Conservation (phyloP, 768 basidiomycete species). For the Pleurotus sapidus region DNA sequence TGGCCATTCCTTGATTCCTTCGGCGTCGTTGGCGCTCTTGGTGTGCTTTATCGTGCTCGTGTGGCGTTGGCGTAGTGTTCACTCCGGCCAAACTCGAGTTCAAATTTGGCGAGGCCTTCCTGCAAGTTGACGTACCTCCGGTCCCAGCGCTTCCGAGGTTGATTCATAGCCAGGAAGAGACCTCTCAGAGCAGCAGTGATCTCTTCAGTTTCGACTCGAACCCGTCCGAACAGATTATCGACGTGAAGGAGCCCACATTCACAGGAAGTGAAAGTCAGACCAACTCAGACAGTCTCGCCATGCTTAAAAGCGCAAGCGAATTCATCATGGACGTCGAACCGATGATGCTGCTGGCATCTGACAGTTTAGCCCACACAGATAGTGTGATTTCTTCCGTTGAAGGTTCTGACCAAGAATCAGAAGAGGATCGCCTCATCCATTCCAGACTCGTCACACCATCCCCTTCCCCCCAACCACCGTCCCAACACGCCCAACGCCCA, state of each 20-base stretch:
- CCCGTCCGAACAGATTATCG: slow-evolving; percentile 18
- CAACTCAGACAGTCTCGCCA: neutral
- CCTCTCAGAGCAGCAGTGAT: slow-evolving; percentile 13
- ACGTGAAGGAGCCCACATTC: slow-evolving; percentile 27
- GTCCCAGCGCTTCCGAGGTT: slow-evolving; percentile 46
- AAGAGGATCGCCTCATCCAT: too few species aligned
- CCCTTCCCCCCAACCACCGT: too few species aligned
- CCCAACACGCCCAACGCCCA: too few species aligned
- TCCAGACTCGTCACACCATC: too few species aligned
- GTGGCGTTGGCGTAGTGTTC: too few species aligned
- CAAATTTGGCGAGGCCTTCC: slow-evolving; percentile 35
- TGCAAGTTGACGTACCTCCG: slow-evolving; percentile 43
- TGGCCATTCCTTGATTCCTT: too few species aligned
- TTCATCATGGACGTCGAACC: slow-evolving; percentile 29
- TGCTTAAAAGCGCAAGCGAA: neutral
- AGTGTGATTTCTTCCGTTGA: slow-evolving; percentile 11
- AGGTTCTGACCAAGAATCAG: slow-evolving; percentile 12
- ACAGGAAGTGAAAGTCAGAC: slow-evolving; percentile 11
- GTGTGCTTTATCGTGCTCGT: too few species aligned
- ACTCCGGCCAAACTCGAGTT: slow-evolving; percentile 70
- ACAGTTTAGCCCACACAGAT: slow-evolving; percentile 35
- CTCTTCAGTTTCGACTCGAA: slow-evolving; percentile 15
- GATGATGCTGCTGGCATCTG: slow-evolving; percentile 35
- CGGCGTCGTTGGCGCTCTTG: too few species aligned
- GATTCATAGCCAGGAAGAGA: neutral